phyloP scores from a whole-genome alignment of 2,329 filamentous ascomycete species.

The Diaporthe citri region DNA sequence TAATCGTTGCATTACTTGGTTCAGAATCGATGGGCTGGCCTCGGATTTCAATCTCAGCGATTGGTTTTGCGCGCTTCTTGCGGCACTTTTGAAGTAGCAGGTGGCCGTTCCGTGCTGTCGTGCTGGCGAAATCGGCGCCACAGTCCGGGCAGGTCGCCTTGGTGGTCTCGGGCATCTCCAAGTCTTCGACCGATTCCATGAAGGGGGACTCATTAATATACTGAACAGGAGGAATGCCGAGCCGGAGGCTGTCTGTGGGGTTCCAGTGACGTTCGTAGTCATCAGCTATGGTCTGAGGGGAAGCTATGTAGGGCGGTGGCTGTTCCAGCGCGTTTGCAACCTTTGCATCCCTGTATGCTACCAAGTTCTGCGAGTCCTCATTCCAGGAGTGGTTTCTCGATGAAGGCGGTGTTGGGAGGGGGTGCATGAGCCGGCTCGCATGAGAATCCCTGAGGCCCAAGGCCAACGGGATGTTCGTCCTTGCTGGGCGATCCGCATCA shows the following conservation, averaged over 20 bases:
- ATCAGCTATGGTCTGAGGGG: constrained; percentile 2
- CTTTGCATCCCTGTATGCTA: neutral
- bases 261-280: neutral
- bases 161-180: too few relatives aligned
- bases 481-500: neutral
- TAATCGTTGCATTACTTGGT: neutral
- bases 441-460: neutral
- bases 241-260: neutral
- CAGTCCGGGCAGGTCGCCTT: constrained; percentile 93
- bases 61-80: neutral
- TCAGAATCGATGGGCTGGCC: neutral
- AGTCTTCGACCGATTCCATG: too few relatives aligned
- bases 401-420: constrained; percentile 1
- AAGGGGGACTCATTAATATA: too few relatives aligned
- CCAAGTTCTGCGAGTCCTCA: too few relatives aligned
- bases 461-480: neutral
- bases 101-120: constrained; percentile 89
- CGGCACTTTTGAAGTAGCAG: constrained; percentile 85
- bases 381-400: constrained; percentile 6
- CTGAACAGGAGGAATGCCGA: neutral
- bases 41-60: neutral
- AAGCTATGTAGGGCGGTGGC: neutral
- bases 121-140: constrained; percentile 92
- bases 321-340: neutral
- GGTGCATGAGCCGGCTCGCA: neutral